Evolutionary conservation across 306 rosid genomes (phyloP), one percentile per base, ranked within the genome.

Genomic region (Rosa chinensis): DNA sequence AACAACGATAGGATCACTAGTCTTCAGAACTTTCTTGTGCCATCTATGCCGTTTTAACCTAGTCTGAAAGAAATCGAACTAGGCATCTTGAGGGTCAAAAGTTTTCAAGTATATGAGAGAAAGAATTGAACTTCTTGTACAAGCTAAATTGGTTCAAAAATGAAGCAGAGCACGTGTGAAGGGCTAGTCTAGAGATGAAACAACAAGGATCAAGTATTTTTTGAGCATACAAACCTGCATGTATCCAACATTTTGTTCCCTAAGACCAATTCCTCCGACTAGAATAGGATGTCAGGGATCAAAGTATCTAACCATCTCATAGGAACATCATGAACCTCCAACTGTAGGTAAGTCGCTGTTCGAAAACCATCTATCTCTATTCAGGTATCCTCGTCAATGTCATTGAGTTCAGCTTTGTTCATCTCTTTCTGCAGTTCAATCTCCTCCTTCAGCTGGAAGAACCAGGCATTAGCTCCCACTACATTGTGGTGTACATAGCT

Each of bases 21-120:
- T 92, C 87, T 94, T 94, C 77, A 94, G 85, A 48, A 94, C 94
- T 81, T 92, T 91, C 78, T 91, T 91, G 85, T 94, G 95, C 97
- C 97, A 94, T 74, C 99, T 86, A 79, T 94, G 97, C 63, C 97
- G 86, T 84, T 94, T 94, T 74, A 94, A 77, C 86, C 93, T 91
- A n/a, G 92, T 88, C 99, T 94, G 92, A 18, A 79, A 76, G 61
- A 79, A 58, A 47, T 47, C 52, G 16, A 47, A 47, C 52, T 8
- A 47, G 13, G 16, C 52, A 11, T 47, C 52, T 47, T 47, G 11
- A 47, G 16, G 49, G 49, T 1, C 2, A 28, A 13, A 43, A 43
- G 8, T 43, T 43, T 43, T 5, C 45, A 5, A 43, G 45, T 43
- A 49, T 45, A 9, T 45, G 14, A 9, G 13, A 9, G 49, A 45